Evolutionary conservation across 179 eudicot species (phyloP).

Genomic region (Beta macrorhiza): DNA sequence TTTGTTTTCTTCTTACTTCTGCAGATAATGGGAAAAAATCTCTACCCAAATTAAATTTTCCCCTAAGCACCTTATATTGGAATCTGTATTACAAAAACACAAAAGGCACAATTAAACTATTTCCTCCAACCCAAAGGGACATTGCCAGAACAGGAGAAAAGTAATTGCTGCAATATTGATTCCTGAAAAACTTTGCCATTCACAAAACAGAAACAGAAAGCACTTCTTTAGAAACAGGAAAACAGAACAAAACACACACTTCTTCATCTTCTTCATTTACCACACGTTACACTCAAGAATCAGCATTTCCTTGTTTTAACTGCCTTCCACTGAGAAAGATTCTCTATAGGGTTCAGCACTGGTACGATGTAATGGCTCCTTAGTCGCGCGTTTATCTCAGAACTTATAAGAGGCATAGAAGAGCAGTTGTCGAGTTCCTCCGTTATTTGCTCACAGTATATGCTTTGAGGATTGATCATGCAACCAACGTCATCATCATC

Average conservation of each 20-base stretch:
- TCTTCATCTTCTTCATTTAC: background rate
- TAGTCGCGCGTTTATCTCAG: slow-evolving; percentile 6
- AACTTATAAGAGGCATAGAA: slow-evolving; percentile 22
- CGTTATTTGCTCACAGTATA: background rate
- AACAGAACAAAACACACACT: background rate
- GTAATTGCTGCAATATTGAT: background rate
- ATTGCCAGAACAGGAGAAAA: background rate
- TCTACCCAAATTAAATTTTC: too few species aligned
- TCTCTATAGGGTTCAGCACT: slow-evolving; percentile 37
- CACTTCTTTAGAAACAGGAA: background rate
- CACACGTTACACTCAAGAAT: background rate
- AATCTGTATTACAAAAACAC: too few species aligned
- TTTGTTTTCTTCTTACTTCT: background rate
- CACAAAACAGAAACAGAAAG: background rate
- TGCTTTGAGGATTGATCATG: background rate
- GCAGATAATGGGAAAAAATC: too few species aligned
- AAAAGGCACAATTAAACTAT: background rate
- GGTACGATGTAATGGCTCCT: slow-evolving; percentile 31
- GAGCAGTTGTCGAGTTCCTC: slow-evolving; percentile 11
- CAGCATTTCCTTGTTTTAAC: slow-evolving; percentile 32
- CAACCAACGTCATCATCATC: background rate
- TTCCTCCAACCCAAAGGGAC: background rate
- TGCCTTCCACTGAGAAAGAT: slow-evolving; percentile 38
- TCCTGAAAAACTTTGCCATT: background rate
- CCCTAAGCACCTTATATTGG: too few species aligned